Evolutionary conservation across 192 early-diverging fungal genomes (phyloP).

Genomic region (Backusella macrospora): DNA sequence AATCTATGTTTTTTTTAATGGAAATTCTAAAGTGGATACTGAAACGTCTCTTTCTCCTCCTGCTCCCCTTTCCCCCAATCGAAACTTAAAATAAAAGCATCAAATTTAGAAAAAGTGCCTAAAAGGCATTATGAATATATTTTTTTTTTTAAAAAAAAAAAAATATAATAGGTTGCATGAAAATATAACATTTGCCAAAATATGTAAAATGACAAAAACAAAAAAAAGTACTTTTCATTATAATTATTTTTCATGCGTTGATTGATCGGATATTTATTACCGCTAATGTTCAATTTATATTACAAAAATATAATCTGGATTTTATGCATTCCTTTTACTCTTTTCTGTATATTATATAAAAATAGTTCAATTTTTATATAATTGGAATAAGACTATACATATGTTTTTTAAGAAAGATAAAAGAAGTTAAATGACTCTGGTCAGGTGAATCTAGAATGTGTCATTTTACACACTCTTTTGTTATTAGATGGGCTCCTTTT

Average conservation of each 20-base stretch:
- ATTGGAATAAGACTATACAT: not conserved
- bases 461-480: not conserved
- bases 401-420: not conserved
- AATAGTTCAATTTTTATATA: no score
- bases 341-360: no score
- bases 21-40: not conserved
- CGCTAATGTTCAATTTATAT: not conserved
- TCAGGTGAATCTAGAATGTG: slow-evolving; percentile 12
- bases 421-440: not conserved
- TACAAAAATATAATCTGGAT: not conserved
- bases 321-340: not conserved
- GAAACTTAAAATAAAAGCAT: no score
- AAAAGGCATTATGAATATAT: no score
- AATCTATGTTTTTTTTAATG: not conserved
- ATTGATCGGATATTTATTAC: slow-evolving; percentile 11
- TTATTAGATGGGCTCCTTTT: not conserved
- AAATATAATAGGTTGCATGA: no score
- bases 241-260: not conserved
- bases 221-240: not conserved
- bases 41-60: no score
- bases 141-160: no score
- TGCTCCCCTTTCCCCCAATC: no score
- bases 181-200: not conserved
- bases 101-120: no score
- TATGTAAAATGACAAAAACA: not conserved